Evolutionary conservation across 225 moss, liverwort and hornwort genomes (phyloP), one percentile per base, ranked within the genome.

Genomic region (Polytrichum commune): DNA sequence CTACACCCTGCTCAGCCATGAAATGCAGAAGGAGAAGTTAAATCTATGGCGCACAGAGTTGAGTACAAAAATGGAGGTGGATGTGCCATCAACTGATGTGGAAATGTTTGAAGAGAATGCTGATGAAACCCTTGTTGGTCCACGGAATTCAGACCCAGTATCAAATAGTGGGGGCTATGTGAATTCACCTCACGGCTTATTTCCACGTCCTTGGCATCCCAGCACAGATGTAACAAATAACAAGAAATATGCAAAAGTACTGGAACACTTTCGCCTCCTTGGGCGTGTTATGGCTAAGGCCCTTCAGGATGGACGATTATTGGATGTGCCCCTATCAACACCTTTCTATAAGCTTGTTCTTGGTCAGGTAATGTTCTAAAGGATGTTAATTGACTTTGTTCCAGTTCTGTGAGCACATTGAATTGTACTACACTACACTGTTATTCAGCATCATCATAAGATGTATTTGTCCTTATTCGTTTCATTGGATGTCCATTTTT

Each of bases 281-380:
- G 98, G 98, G 27, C 88, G 91, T 62, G 95, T 93, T 54, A 90
- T 95, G 87, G 93, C 91, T 27, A 98, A 98, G 78, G 98, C 98
- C 75, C 79, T 98, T 74, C 98, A 98, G 73, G 98, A 98, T 75
- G 95, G 95, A 55, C 95, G 95, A 22, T 74, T 98, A 60, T 74
- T 98, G 75, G 98, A 98, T 66, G 72, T 98, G 72, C 95, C 95
- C 35, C 27, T 98, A 30, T 95, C 95, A 27, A 81, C 77, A 55
- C 74, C 91, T 6, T 93, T 98, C 54, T 98, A 98, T 79, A 98
- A 98, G 83, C 83, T 98, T 65, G 87, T 93, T 46, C 82, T 98
- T 30, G 98, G 98, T 68, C 92, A 98, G 98, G 98, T 89, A 46
- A 46, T 46, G 46, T 46, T 46, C 13, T 46, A 13, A 46, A 46